phyloP scores from a whole-genome alignment of 768 basidiomycete species.

The Lenzites betulinus region DNA sequence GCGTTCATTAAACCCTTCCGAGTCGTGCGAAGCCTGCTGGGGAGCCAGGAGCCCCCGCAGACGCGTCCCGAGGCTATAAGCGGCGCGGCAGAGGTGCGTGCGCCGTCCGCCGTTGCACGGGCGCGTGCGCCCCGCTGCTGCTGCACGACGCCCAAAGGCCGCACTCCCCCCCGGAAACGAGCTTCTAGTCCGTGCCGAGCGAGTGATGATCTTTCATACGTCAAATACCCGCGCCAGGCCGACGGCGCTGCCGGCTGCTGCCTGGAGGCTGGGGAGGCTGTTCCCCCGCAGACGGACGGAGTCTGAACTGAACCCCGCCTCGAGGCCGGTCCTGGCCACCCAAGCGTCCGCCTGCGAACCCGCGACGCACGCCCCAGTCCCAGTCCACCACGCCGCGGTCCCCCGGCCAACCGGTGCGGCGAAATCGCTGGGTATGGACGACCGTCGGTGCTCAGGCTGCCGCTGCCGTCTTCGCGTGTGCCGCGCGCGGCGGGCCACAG shows the following conservation, averaged over 20 bases:
- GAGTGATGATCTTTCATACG: constrained; percentile 10
- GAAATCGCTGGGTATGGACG: too few species aligned
- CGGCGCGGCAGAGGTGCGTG: neutral
- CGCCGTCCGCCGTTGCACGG: neutral
- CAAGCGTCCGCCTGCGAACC: neutral
- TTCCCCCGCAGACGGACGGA: constrained; percentile 1
- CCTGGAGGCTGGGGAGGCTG: neutral
- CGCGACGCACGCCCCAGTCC: neutral
- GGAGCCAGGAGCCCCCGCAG: neutral
- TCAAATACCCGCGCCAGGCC: constrained; percentile 4
- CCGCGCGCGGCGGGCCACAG: too few species aligned
- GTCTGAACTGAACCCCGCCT: constrained; percentile 7
- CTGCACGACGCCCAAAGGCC: neutral
- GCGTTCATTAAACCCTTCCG: constrained; percentile 6
- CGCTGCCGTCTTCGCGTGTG: too few species aligned
- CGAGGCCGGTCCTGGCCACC: constrained; percentile 10
- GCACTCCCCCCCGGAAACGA: neutral
- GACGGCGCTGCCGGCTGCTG: neutral
- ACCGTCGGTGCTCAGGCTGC: too few species aligned
- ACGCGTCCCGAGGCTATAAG: neutral
- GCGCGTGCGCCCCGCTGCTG: neutral
- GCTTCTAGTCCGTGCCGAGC: constrained; percentile 12
- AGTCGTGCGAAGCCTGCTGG: constrained; percentile 1
- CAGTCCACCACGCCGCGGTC: neutral
- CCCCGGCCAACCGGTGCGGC: too few species aligned